Percentiles rank a stretch among this genome's conserved stretches.
These are phyloP conservation scores for Metschnikowia similis DNA, from an alignment of 805 yeast genomes.

Conservation along the genomic window DNA sequence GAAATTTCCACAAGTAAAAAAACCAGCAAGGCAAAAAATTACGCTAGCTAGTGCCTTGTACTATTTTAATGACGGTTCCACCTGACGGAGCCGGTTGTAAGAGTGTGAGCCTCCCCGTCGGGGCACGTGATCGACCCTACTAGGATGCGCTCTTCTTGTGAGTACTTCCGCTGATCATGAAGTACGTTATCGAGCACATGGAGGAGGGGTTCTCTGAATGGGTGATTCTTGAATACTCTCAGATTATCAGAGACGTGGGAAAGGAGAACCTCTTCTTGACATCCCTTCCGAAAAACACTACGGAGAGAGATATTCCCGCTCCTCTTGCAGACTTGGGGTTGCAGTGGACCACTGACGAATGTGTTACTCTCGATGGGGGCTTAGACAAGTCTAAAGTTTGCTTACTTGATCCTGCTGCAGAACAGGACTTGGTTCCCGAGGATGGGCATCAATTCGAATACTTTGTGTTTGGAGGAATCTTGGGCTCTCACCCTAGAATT, in stretches of 20 bases:
- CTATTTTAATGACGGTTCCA: no score
- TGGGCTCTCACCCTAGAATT: constrained; percentile 90
- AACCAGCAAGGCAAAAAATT: no score
- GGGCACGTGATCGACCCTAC: constrained; percentile 2
- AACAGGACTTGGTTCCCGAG: constrained; percentile 62
- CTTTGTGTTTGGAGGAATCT: constrained; percentile 93
- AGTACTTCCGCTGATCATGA: constrained; percentile 43
- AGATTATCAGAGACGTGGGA: constrained; percentile 82
- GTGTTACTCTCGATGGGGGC: constrained; percentile 49
- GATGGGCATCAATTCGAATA: constrained; percentile 70
- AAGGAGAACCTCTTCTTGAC: constrained; percentile 67
- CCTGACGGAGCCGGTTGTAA: no score
- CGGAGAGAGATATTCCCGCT: constrained; percentile 60
- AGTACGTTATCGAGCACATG: constrained; percentile 95
- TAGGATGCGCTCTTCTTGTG: background rate
- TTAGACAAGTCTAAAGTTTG: constrained; percentile 56
- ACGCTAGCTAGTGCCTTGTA: no score
- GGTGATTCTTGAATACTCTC: constrained; percentile 85
- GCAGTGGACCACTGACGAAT: constrained; percentile 78
- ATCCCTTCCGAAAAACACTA: constrained; percentile 65
- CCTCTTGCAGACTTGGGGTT: constrained; percentile 57
- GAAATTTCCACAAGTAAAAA: no score
- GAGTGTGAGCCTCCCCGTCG: background rate
- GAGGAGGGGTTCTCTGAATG: constrained; percentile 95
- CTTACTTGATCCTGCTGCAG: constrained; percentile 85